These are phyloP conservation scores for Salmacisia buchloeana DNA, from an alignment of 1,284 basidiomycete genomes.

Conservation along the genomic window DNA sequence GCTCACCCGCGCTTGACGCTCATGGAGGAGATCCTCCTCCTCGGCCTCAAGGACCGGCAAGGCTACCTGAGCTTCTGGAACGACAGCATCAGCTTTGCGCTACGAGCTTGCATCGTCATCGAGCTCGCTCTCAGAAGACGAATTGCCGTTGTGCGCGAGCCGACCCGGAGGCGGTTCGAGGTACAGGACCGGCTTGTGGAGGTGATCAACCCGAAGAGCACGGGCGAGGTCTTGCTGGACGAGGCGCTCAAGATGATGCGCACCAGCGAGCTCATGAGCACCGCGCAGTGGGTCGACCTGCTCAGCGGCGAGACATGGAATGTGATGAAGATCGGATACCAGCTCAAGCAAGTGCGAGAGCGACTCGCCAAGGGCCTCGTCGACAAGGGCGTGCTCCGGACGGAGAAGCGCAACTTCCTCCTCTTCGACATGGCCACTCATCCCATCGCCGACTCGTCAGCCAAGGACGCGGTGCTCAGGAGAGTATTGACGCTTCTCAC, in stretches of 20 bases:
- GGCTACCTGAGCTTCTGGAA: slow-evolving; percentile 51
- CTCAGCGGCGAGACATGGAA: slow-evolving; percentile 51
- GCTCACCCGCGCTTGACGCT: slow-evolving; percentile 81
- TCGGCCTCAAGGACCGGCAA: slow-evolving; percentile 75
- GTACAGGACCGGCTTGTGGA: slow-evolving; percentile 38
- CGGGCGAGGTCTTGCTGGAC: slow-evolving; percentile 47
- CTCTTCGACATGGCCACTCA: slow-evolving; percentile 51
- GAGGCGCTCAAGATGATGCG: slow-evolving; percentile 45
- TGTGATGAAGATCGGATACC: slow-evolving; percentile 47
- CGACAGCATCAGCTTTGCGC: slow-evolving; percentile 49
- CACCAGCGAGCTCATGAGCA: slow-evolving; percentile 33
- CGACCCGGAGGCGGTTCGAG: slow-evolving; percentile 25
- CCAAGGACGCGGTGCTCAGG: slow-evolving; percentile 45
- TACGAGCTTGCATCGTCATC: slow-evolving; percentile 47
- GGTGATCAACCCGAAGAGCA: slow-evolving; percentile 40
- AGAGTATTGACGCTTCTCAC: slow-evolving; percentile 39
- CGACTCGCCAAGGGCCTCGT: slow-evolving; percentile 48
- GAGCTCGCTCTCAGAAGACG: slow-evolving; percentile 45
- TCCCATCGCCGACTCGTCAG: slow-evolving; percentile 41
- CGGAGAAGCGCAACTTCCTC: slow-evolving; percentile 49
- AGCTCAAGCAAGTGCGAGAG: slow-evolving; percentile 49
- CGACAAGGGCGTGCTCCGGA: slow-evolving; percentile 49
- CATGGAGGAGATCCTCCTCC: slow-evolving; percentile 90
- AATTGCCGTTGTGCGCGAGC: slow-evolving; percentile 34
- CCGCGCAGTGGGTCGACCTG: slow-evolving; percentile 45